Evolutionary conservation across 345 rosid species (phyloP).

Genomic region (Hevea brasiliensis): DNA sequence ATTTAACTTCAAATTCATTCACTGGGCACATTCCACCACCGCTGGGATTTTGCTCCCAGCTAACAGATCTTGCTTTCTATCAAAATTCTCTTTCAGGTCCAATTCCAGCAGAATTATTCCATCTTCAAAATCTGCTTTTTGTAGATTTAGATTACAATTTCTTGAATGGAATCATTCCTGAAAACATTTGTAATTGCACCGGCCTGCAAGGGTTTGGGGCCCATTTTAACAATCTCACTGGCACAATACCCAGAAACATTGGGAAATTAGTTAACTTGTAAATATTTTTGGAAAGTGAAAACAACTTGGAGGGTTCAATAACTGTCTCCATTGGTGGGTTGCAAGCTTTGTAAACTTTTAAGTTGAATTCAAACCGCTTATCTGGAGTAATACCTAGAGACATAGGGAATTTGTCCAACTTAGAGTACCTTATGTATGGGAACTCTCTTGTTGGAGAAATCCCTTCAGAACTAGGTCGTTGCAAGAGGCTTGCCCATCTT

Average conservation of each 20-base stretch:
- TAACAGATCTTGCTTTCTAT: constrained; percentile 47
- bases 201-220: constrained; percentile 48
- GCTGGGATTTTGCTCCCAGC: constrained; percentile 56
- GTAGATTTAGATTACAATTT: constrained; percentile 63
- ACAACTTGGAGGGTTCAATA: constrained; percentile 56
- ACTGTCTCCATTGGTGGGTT: constrained; percentile 61
- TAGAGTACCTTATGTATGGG: constrained; percentile 32
- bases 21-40: constrained; percentile 58
- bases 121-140: constrained; percentile 45
- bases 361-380: constrained; percentile 55
- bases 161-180: constrained; percentile 61
- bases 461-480: constrained; percentile 61
- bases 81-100: constrained; percentile 59
- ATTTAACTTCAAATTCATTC: constrained; percentile 60
- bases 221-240: constrained; percentile 60
- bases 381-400: constrained; percentile 62
- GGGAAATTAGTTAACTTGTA: constrained; percentile 63
- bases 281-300: constrained; percentile 38
- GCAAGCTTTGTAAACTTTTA: constrained; percentile 49
- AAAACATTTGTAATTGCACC: constrained; percentile 52
- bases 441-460: constrained; percentile 61
- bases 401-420: constrained; percentile 63
- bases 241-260: constrained; percentile 50
- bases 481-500: constrained; percentile 50
- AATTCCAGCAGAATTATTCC: constrained; percentile 60